These are phyloP conservation scores for Pleurotus tuoliensis DNA, from an alignment of 768 basidiomycete genomes.

Conservation along the genomic window DNA sequence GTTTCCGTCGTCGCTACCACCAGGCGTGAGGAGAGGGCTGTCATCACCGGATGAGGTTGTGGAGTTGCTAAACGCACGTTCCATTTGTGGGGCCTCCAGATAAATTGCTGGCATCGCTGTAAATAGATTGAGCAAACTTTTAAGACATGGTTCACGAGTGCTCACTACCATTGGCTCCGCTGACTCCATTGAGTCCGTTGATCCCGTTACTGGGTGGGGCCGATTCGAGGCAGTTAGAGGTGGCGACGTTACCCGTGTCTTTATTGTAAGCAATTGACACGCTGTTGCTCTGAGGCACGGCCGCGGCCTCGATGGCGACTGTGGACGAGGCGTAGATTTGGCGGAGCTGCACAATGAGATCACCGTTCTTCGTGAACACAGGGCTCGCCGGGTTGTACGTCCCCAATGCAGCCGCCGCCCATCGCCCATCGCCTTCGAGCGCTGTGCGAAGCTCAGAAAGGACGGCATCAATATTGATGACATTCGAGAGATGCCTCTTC, in stretches of 20 bases:
- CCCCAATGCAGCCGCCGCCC: slow-evolving; percentile 2
- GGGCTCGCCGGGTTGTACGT: slow-evolving; percentile 9
- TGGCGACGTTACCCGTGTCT: background rate
- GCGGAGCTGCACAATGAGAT: slow-evolving; percentile 12
- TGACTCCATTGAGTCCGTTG: no score
- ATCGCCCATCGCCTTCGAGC: slow-evolving; percentile 11
- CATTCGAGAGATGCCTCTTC: slow-evolving; percentile 8
- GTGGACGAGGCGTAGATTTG: background rate
- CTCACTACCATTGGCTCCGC: no score
- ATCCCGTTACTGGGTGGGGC: no score
- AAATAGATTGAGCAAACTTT: background rate
- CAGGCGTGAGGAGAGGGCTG: background rate
- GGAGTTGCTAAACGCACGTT: background rate
- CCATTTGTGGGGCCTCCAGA: background rate
- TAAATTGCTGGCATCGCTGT: background rate
- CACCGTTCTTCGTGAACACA: slow-evolving; percentile 11
- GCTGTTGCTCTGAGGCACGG: background rate
- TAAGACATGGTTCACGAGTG: background rate
- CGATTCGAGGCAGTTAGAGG: no score
- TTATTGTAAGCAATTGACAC: background rate
- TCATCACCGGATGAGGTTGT: background rate
- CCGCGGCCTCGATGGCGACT: background rate
- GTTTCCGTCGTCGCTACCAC: background rate
- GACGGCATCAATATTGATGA: slow-evolving; percentile 9
- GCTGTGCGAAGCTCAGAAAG: slow-evolving; percentile 4